phyloP scores from a whole-genome alignment of 257 asterid genomes.

The Solanum clarkiae region DNA sequence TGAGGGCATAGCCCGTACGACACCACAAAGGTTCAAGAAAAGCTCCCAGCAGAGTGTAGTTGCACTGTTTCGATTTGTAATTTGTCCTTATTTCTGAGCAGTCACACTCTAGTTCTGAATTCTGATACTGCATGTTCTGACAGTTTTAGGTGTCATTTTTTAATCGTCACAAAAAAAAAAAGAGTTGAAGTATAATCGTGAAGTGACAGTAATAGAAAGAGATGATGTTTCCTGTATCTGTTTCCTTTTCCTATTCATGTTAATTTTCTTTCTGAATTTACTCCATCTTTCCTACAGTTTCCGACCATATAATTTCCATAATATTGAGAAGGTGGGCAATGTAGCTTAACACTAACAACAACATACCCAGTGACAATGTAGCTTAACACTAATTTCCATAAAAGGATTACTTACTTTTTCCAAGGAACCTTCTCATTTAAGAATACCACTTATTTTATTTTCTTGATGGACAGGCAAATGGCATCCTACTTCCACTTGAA shows the following conservation, averaged over 20 bases:
- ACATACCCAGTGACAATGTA: no score
- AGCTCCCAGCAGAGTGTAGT: background rate
- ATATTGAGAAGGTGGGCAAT: background rate
- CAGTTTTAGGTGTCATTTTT: background rate
- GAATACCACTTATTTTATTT: background rate
- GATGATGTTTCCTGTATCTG: background rate
- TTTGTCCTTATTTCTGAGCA: background rate
- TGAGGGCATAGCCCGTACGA: background rate
- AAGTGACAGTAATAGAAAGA: background rate
- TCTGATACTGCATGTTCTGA: background rate
- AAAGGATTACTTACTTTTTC: background rate
- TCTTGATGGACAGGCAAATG: constrained; percentile 53
- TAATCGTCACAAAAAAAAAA: background rate
- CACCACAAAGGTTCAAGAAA: background rate
- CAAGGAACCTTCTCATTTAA: background rate
- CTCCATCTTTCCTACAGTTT: background rate
- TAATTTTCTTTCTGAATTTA: background rate
- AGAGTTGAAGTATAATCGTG: background rate
- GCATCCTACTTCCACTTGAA: constrained; percentile 86
- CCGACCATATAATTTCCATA: background rate
- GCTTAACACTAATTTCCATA: background rate
- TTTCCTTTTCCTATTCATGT: background rate
- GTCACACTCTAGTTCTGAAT: background rate
- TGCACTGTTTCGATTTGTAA: background rate
- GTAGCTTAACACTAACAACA: background rate